Conservation (phyloP, 345 rosid species). For the Eucalyptus cloeziana region DNA sequence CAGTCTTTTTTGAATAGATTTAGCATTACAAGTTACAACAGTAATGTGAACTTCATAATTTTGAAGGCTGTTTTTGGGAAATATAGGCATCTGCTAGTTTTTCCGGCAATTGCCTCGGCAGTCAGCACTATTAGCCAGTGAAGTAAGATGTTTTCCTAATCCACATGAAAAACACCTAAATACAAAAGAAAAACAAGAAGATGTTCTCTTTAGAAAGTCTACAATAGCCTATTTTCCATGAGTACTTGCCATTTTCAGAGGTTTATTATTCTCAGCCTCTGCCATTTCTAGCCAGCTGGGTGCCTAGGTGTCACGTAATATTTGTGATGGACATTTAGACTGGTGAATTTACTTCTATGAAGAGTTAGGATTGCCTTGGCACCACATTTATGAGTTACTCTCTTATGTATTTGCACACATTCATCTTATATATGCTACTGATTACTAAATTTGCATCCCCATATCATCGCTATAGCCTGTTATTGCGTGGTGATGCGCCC, state of each 20-base stretch:
- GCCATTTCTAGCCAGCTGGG: too few species aligned
- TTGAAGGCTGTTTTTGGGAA: background rate
- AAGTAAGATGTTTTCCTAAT: too few species aligned
- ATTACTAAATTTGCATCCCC: background rate
- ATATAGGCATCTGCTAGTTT: background rate
- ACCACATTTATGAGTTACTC: background rate
- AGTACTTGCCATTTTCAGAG: background rate
- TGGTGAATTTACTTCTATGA: background rate
- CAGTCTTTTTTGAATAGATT: background rate
- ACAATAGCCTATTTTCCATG: too few species aligned
- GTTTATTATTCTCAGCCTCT: background rate
- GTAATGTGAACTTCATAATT: background rate
- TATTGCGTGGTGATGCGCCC: background rate
- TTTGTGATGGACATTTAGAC: background rate
- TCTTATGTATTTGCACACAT: background rate
- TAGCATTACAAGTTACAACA: background rate
- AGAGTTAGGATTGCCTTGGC: background rate
- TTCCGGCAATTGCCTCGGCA: background rate
- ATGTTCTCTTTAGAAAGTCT: too few species aligned
- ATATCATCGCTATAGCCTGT: background rate
- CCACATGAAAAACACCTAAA: too few species aligned
- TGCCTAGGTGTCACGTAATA: background rate
- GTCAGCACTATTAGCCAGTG: background rate
- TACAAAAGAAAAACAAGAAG: too few species aligned
- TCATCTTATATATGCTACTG: background rate